Percentiles rank a stretch among this genome's conserved stretches.
phyloP scores from a whole-genome alignment of 345 rosid genomes.

The Linum trigynum region DNA sequence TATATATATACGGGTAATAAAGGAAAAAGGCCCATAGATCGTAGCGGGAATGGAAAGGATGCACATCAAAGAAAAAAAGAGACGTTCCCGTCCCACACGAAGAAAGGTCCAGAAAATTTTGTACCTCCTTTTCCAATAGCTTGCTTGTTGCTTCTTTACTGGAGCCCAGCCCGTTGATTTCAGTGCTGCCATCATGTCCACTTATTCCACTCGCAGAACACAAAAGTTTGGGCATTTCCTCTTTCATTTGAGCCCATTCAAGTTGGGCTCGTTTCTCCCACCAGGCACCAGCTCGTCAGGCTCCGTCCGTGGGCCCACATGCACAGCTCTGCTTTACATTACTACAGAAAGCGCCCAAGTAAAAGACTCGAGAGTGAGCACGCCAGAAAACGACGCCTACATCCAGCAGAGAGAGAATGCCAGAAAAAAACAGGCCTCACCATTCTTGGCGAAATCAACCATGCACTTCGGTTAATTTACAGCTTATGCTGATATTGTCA shows the following conservation, averaged over 20 bases:
- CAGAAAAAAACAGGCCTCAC: too few species aligned
- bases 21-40: slow-evolving; percentile 18
- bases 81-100: slow-evolving; percentile 2
- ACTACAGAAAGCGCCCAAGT: too few species aligned
- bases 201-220: not conserved
- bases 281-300: too few species aligned
- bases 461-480: not conserved
- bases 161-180: slow-evolving; percentile 25
- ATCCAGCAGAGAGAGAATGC: too few species aligned
- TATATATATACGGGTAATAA: slow-evolving; percentile 12
- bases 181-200: slow-evolving; percentile 14
- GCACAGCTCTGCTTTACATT: too few species aligned
- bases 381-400: too few species aligned
- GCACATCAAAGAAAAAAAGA: slow-evolving; percentile 10
- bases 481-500: too few species aligned
- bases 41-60: slow-evolving; percentile 16
- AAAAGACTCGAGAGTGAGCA: too few species aligned
- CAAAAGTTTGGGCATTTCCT: too few species aligned
- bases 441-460: not conserved
- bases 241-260: too few species aligned
- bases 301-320: too few species aligned
- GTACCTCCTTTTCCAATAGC: slow-evolving; percentile 2
- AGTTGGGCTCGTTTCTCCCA: too few species aligned
- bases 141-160: slow-evolving; percentile 3
- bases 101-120: slow-evolving; percentile 16